Base-by-base conservation (phyloP, 768 basidiomycete genomes). In the Tricholoma sp. region DNA sequence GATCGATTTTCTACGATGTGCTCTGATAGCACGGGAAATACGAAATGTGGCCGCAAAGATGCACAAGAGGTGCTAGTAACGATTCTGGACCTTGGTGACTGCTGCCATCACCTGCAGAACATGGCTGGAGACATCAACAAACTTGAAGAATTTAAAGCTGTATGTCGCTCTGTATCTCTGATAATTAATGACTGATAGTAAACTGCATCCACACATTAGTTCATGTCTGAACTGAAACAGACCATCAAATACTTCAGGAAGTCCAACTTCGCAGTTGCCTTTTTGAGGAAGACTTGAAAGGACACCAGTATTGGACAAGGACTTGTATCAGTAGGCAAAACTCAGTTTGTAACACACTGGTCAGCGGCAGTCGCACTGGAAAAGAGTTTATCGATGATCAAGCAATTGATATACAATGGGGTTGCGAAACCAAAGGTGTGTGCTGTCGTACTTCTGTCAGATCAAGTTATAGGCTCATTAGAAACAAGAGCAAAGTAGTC, bases 241-340 rank as follows among this genome's bases (percentile, higher is more conserved):
- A 37, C 15, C 8, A 34, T 52, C 11, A 24, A 18, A 20, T 33
- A 31, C 10, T 52, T 52, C 20, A 52, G 50, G 33, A 52, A 34
- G 50, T 52, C 34, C 6, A 52, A n/a, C 15, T 12, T 36, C 2
- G 36, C 50, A 37, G 55, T 29, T n/a, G 51, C 54, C 15, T 58
- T 59, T 17, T 57, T 69, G 18, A 42, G 53, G 8, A n/a, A 51
- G 15, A 63, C 61, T 1, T 56, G 56, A 12, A 47, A 56, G 3
- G 42, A 53, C n/a, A 17, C 55, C 32, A 53, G 61, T 1, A 59
- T 64, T 29, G 36, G 33, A 1, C 60, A 50, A 28, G 67, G 64
- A 3, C 54, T 69, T 6, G 62, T 63, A 18, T 31, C 59, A 9
- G 66, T 69, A 47, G 62, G 68, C 8, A 66, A 65, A 58, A 68